phyloP scores from a whole-genome alignment of 495 filamentous ascomycete species.

The Hypoxylon rickii region DNA sequence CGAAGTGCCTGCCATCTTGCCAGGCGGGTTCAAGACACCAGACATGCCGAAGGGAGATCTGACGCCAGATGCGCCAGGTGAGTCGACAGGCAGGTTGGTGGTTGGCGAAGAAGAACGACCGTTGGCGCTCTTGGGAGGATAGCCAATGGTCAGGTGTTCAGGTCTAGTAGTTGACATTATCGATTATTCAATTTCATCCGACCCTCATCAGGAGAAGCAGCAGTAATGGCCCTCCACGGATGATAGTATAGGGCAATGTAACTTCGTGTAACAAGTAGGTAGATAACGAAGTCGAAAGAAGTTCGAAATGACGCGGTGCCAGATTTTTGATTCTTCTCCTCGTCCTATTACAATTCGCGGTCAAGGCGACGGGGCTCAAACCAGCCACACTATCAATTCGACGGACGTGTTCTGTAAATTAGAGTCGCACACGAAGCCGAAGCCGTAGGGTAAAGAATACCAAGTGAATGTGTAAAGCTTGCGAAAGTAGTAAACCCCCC shows the following conservation, averaged over 20 bases:
- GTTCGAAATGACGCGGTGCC: constrained; percentile 28
- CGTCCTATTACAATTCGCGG: constrained; percentile 28
- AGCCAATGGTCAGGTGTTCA: constrained; percentile 75
- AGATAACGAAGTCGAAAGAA: constrained; percentile 24
- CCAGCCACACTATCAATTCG: constrained; percentile 24
- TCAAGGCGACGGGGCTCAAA: constrained; percentile 18
- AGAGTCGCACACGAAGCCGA: constrained; percentile 24
- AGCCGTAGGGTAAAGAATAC: constrained; percentile 18
- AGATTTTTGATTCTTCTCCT: constrained; percentile 10
- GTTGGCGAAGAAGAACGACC: constrained; percentile 83
- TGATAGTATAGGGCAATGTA: constrained; percentile 34
- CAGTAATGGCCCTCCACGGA: constrained; percentile 39
- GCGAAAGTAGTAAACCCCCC: constrained; percentile 29
- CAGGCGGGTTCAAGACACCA: constrained; percentile 63
- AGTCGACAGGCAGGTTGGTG: constrained; percentile 83
- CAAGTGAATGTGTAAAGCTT: constrained; percentile 26
- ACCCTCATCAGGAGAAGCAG: constrained; percentile 49
- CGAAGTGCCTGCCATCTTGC: constrained; percentile 71
- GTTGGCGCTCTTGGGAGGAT: constrained; percentile 61
- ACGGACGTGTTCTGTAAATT: constrained; percentile 26
- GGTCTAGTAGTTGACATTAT: constrained; percentile 95
- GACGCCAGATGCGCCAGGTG: constrained; percentile 66
- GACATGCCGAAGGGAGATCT: constrained; percentile 78
- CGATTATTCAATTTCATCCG: constrained; percentile 61
- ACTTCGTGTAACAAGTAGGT: constrained; percentile 24